Conservation (phyloP, 1,139 yeast species). For the Arxiozyma heterogenica region DNA sequence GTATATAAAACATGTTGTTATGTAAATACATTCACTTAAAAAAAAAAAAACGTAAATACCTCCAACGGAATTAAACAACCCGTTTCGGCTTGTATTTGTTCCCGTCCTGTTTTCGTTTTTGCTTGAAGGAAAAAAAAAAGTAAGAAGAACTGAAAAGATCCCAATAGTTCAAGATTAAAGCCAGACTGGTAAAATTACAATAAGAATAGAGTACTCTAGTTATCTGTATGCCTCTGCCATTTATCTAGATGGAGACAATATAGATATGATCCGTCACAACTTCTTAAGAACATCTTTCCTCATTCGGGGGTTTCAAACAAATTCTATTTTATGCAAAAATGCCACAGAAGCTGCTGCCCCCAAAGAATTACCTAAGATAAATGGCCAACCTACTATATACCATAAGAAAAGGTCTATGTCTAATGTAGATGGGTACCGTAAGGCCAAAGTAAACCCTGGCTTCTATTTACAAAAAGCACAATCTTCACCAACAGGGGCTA, state of each 20-base stretch:
- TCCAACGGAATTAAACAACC: neutral
- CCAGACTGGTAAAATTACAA: no score
- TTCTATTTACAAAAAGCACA: constrained; percentile 27
- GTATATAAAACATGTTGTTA: no score
- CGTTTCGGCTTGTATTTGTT: neutral
- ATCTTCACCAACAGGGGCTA: constrained; percentile 28
- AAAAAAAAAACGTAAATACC: neutral
- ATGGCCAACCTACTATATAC: constrained; percentile 16
- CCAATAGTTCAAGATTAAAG: no score
- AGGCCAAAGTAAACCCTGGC: constrained; percentile 26
- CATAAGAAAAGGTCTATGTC: constrained; percentile 14
- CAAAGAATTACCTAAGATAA: constrained; percentile 15
- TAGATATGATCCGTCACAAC: no score
- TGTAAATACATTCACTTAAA: no score
- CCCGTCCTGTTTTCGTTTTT: no score
- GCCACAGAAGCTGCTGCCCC: constrained; percentile 1
- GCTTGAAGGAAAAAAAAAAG: neutral
- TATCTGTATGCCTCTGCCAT: no score
- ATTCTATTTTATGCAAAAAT: neutral
- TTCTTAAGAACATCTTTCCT: neutral
- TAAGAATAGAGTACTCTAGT: no score
- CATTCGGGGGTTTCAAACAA: neutral
- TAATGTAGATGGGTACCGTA: constrained; percentile 28
- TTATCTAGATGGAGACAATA: no score
- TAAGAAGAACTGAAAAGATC: neutral